Conservation (phyloP, 202 grass and related monocot species). For the Hordeum pubiflorum region DNA sequence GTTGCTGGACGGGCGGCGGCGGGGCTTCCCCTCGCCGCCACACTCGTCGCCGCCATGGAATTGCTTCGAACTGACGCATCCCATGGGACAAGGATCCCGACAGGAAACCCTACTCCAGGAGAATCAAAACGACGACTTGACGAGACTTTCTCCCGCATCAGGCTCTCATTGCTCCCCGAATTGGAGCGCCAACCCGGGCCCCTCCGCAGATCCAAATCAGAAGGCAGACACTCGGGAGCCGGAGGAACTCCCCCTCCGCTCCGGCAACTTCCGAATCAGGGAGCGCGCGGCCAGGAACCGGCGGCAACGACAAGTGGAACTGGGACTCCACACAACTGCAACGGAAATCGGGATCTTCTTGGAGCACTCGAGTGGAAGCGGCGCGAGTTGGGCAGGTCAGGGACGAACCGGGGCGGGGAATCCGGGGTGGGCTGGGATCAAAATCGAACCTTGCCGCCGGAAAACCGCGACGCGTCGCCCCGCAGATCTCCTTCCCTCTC, state of each 20-base stretch:
- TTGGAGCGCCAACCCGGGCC: neutral
- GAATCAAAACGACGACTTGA: neutral
- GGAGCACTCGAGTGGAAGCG: neutral
- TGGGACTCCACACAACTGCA: neutral
- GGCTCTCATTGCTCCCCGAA: neutral
- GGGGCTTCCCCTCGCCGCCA: conserved; percentile 40
- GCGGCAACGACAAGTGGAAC: neutral
- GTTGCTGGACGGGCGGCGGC: conserved; percentile 61
- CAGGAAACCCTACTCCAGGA: conserved; percentile 14
- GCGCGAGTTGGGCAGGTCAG: neutral
- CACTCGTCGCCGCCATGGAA: conserved; percentile 45
- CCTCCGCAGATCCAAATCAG: neutral
- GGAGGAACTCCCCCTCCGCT: neutral
- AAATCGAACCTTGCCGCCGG: conserved; percentile 51
- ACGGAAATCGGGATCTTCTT: neutral
- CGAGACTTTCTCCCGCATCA: neutral
- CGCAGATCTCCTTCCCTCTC: conserved; percentile 10
- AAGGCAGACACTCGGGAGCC: neutral
- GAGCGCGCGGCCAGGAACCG: neutral
- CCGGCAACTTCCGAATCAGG: neutral
- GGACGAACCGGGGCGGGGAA: conserved; percentile 8
- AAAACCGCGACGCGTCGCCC: conserved; percentile 38
- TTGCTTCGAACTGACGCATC: conserved; percentile 81
- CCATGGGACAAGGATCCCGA: conserved; percentile 47
- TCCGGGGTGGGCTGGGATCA: conserved; percentile 21